These are phyloP conservation scores for Tagetes patula DNA, from an alignment of 129 eudicot genomes.

Conservation along the genomic window DNA sequence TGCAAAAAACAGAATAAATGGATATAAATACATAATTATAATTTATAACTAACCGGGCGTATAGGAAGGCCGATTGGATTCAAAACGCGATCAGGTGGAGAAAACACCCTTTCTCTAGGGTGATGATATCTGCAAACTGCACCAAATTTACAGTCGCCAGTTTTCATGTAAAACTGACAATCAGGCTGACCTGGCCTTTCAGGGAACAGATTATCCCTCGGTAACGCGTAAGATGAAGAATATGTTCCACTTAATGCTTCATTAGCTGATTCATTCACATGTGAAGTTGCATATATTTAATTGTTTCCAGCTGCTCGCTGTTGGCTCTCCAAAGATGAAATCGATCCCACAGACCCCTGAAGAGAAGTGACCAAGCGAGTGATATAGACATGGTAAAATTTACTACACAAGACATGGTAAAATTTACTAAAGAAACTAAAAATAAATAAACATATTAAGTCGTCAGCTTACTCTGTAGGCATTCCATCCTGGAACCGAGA, in stretches of 20 bases:
- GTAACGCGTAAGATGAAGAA: slow-evolving; percentile 66
- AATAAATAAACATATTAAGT: slow-evolving; percentile 1
- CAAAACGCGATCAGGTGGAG: slow-evolving; percentile 79
- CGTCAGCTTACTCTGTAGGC: slow-evolving; percentile 67
- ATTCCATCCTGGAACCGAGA: slow-evolving; percentile 84
- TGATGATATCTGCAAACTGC: slow-evolving; percentile 95
- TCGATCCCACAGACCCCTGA: slow-evolving; percentile 75
- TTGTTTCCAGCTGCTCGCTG: slow-evolving; percentile 58
- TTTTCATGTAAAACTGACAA: slow-evolving; percentile 94
- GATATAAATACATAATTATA: not conserved
- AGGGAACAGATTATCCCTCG: slow-evolving; percentile 83
- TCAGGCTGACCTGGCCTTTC: slow-evolving; percentile 98
- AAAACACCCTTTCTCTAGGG: slow-evolving; percentile 80
- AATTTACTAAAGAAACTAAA: too few species aligned
- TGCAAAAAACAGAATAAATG: not conserved
- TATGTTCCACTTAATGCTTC: slow-evolving; percentile 50
- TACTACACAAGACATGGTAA: slow-evolving; percentile 8
- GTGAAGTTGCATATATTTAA: slow-evolving; percentile 52
- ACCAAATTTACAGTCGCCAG: slow-evolving; percentile 99
- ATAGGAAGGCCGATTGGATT: slow-evolving; percentile 97
- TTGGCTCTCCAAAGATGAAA: slow-evolving; percentile 65
- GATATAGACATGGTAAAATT: not conserved
- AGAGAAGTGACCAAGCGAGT: slow-evolving; percentile 15
- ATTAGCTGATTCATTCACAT: slow-evolving; percentile 47
- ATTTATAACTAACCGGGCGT: slow-evolving; percentile 67